Conservation (phyloP, 2,329 filamentous ascomycete species). For the Ceratocystiopsis sp. region DNA sequence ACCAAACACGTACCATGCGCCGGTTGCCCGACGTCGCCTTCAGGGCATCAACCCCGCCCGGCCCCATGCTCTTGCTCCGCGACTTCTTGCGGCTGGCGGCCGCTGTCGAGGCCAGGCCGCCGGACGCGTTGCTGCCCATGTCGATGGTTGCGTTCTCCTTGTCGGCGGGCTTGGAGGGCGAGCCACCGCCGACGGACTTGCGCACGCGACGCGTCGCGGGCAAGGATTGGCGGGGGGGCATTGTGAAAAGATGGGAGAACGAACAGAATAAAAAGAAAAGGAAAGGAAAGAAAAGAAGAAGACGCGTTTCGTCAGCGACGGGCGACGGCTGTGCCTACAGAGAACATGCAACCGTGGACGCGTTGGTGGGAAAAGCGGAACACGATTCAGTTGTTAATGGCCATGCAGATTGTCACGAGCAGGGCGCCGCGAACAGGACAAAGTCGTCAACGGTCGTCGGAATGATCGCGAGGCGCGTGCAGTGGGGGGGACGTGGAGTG, state of each 20-base stretch:
- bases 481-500: constrained; percentile 7
- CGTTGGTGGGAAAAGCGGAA: too few species aligned
- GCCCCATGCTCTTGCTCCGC: constrained; percentile 90
- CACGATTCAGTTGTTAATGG: too few species aligned
- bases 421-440: too few species aligned
- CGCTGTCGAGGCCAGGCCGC: constrained; percentile 20
- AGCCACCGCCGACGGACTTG: constrained; percentile 53
- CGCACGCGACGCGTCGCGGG: constrained; percentile 39
- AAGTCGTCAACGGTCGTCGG: too few species aligned
- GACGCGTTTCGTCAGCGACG: too few species aligned
- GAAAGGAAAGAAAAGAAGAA: too few species aligned
- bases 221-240: too few species aligned
- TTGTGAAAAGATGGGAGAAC: constrained; percentile 11
- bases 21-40: constrained; percentile 61
- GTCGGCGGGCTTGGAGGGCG: constrained; percentile 37
- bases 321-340: too few species aligned
- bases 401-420: too few species aligned
- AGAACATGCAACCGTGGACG: too few species aligned
- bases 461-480: too few species aligned
- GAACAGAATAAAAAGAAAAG: background rate
- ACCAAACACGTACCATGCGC: constrained; percentile 45
- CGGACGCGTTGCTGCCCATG: constrained; percentile 26
- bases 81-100: constrained; percentile 48
- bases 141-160: constrained; percentile 68
- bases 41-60: constrained; percentile 71